Evolutionary conservation across 192 early-diverging fungal species (phyloP).

Genomic region (Chytriomyces hyalinus): DNA sequence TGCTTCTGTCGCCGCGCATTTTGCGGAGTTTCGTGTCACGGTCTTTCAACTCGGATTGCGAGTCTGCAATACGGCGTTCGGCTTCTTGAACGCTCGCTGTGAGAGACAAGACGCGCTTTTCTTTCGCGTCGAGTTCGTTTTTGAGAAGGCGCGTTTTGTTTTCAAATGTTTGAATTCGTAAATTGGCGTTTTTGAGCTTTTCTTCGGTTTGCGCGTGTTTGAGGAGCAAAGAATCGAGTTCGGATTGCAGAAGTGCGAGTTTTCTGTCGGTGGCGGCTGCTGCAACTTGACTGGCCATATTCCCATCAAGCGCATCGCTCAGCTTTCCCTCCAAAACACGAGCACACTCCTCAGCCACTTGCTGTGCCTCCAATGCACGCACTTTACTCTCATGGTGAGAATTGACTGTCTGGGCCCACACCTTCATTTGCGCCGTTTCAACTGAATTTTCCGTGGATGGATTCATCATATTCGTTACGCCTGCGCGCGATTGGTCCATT

Average conservation of each 20-base stretch:
- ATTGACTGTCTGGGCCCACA: slow-evolving; percentile 12
- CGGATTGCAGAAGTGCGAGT: neutral
- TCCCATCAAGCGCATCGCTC: neutral
- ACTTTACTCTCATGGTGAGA: slow-evolving; percentile 7
- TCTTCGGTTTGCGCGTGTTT: neutral
- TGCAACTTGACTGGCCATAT: no score
- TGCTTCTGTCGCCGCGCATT: slow-evolving; percentile 8
- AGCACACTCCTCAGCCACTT: neutral
- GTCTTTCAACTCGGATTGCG: neutral
- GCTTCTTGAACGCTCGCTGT: neutral
- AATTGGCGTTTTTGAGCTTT: neutral
- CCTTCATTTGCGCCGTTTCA: slow-evolving; percentile 2
- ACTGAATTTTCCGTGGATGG: neutral
- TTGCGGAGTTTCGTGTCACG: slow-evolving; percentile 6
- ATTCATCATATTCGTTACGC: neutral
- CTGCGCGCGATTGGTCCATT: neutral
- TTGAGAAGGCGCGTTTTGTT: neutral
- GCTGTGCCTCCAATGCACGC: neutral
- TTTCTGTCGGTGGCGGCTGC: neutral
- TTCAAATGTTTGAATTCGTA: slow-evolving; percentile 8
- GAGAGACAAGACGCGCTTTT: neutral
- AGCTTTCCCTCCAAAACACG: neutral
- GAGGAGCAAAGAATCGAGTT: neutral
- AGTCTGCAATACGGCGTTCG: neutral
- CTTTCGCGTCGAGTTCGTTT: slow-evolving; percentile 10